Percentiles rank a stretch among this genome's conserved stretches.
These are phyloP conservation scores for Kalmanozyma brasiliensis DNA, from an alignment of 1,284 basidiomycete species.

Conservation along the genomic window DNA sequence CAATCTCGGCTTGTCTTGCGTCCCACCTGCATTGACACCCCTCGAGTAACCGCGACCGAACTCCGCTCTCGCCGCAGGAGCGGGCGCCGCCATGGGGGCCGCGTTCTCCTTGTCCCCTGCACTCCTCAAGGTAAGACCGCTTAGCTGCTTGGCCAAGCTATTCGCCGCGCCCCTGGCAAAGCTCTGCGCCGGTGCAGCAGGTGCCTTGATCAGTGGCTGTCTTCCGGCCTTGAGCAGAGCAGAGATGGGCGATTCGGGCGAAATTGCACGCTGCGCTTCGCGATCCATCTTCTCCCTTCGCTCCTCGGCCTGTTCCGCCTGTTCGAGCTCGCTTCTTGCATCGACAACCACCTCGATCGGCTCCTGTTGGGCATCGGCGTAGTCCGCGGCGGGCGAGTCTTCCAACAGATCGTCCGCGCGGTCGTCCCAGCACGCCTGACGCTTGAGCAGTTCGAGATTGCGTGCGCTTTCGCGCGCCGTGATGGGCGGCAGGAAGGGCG, in stretches of 20 bases:
- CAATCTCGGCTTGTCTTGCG: slow-evolving; percentile 43
- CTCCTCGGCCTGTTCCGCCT: slow-evolving; percentile 60
- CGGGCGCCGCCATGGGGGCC: slow-evolving; percentile 43
- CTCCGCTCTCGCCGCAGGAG: slow-evolving; percentile 16
- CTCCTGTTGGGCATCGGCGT: slow-evolving; percentile 25
- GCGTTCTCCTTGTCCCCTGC: slow-evolving; percentile 60
- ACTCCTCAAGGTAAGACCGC: slow-evolving; percentile 22
- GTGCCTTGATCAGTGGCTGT: slow-evolving; percentile 61
- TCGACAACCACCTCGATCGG: slow-evolving; percentile 36
- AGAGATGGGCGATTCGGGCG: slow-evolving; percentile 93
- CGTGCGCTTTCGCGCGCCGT: slow-evolving; percentile 45
- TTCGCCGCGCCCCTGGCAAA: slow-evolving; percentile 29
- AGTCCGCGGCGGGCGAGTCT: slow-evolving; percentile 15
- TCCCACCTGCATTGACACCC: slow-evolving; percentile 1
- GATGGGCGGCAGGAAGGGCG: slow-evolving; percentile 77
- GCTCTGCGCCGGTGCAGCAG: slow-evolving; percentile 27
- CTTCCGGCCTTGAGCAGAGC: slow-evolving; percentile 75
- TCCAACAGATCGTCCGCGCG: slow-evolving; percentile 46
- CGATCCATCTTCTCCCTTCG: slow-evolving; percentile 74
- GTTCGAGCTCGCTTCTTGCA: slow-evolving; percentile 46
- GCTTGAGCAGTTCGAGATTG: slow-evolving; percentile 62
- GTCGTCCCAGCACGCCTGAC: slow-evolving; percentile 54
- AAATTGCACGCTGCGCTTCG: slow-evolving; percentile 93
- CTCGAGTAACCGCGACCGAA: slow-evolving; percentile 37
- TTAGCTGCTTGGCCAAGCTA: slow-evolving; percentile 43